Base-by-base conservation (phyloP, 2,329 filamentous ascomycete genomes). In the Verticillium nubilum region DNA sequence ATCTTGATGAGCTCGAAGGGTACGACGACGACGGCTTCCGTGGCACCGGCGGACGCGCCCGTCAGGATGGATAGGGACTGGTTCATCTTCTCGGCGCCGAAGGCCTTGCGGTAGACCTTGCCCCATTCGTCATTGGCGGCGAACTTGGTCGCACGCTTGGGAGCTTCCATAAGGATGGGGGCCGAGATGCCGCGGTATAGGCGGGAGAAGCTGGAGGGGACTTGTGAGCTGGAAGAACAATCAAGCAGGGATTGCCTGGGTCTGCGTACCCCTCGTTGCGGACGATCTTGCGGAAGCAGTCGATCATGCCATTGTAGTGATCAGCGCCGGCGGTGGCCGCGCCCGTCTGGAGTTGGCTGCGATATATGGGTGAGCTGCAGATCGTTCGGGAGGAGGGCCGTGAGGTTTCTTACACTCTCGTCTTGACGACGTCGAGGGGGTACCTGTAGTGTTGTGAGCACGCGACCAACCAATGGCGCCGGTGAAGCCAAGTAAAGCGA, bases 1-100 rank as follows among this genome's bases (percentile, higher is more conserved):
- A 99, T 99, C 86, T 99, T 99, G 83, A 99, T 89, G 61, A 97
- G 86, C 81, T 97, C 95, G 75, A 99, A 99, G 56, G 95, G 95
- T 31, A 99, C 95, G 62, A 99, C 95, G 66, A 98, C 93, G 73
- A 99, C 95, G 57, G 94, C 84, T 78, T 99, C 95, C 60, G 94
- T 98, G 35, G 94, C 95, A 73, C 95, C 95, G 61, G 95, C 95
- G 26, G 92, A 91, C 33, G 95, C 95, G 68, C 95, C 95, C 4
- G 95, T 99, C 57, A 99, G 85, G 65, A 97, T 86, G 26, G 95
- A 96, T 61, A 99, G 86, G 1, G 86, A 85, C 78, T 99, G 95
- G 71, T 85, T 98, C 88, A 96, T 95, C 80, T 97, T 91, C 59
- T 86, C 76, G 59, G 89, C 82, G 66, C 91, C 92, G 73, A 99